These are phyloP conservation scores for Verticillium dahliae DNA, from an alignment of 2,329 filamentous ascomycete genomes.

Conservation along the genomic window DNA sequence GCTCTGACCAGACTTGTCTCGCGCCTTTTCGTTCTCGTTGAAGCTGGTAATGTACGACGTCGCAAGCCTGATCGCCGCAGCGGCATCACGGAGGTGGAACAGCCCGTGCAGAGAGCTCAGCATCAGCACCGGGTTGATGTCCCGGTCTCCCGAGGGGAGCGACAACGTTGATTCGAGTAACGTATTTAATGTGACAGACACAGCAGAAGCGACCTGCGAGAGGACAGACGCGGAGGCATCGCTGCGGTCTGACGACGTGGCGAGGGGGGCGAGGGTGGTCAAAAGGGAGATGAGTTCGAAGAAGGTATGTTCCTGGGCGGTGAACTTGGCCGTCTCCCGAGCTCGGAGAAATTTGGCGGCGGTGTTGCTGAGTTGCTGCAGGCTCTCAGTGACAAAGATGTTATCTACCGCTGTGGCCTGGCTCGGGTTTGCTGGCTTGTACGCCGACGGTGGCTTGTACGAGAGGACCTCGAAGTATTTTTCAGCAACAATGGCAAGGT, in stretches of 20 bases:
- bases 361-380: constrained; percentile 34
- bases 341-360: constrained; percentile 30
- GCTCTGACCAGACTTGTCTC: constrained; percentile 30
- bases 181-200: constrained; percentile 18
- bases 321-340: constrained; percentile 23
- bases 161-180: constrained; percentile 13
- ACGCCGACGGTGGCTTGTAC: constrained; percentile 41
- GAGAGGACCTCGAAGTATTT: constrained; percentile 42
- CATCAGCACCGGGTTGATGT: constrained; percentile 11
- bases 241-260: not conserved
- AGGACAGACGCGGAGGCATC: not conserved
- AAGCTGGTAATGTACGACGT: constrained; percentile 26
- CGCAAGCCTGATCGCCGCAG: constrained; percentile 22
- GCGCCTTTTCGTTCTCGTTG: constrained; percentile 31
- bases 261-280: constrained; percentile 23
- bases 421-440: constrained; percentile 36
- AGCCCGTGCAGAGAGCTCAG: constrained; percentile 28
- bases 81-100: constrained; percentile 29
- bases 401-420: constrained; percentile 33
- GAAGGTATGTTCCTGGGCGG: constrained; percentile 33
- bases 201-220: constrained; percentile 3
- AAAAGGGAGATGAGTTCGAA: constrained; percentile 37
- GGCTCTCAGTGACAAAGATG: constrained; percentile 33
- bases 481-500: constrained; percentile 42
- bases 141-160: constrained; percentile 1